Base-by-base conservation (phyloP, 2,329 filamentous ascomycete species). In the Neurospora sp. region DNA sequence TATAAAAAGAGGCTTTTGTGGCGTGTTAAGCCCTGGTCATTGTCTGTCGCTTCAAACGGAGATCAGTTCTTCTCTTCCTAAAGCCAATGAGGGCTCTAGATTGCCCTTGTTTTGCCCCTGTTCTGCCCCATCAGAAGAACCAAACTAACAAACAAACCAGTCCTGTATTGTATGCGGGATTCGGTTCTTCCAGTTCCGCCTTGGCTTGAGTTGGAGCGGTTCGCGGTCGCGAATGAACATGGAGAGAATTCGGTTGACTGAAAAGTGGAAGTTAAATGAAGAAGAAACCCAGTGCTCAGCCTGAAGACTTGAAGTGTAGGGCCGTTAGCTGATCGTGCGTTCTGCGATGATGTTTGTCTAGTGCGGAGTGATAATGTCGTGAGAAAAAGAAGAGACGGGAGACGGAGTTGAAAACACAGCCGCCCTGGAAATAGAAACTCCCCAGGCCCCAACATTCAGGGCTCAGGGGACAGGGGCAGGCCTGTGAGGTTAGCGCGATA, bases 161-260 rank as follows among this genome's bases (percentile, higher is more conserved):
- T 19, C 19, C 19, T 19, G 19, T 19, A 19, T 19, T 19, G 19
- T 19, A 23, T 23, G 19, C 19, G 19, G 19, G 19, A 23, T 23
- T 23, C 19, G 19, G 19, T 23, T 62, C 52, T 33, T 43, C 39
- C 15, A 71, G 68, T 69, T 69, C 68, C 37, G 68, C 72, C 70
- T 73, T 69, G 67, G 67, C 69, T 52, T 62, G 66, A 8, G 19
- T 40, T 68, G 69, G 66, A 68, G 70, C 71, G 71, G 46, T 43
- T 46, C 23, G 33, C 65, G 33, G 41, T 65, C 68, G 66, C 74
- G 74, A 75, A 76, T 75, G 43, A 40, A 17, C 2, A 23, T 66
- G 37, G n/a, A 72, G 72, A 74, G 69, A 74, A 74, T 74, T 66
- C 69, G 72, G 75, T 75, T 76, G 74, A 74, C 75, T 76, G 66